These are phyloP conservation scores for Pharnaceum exiguum DNA, from an alignment of 148 eudicot genomes.

Conservation along the genomic window DNA sequence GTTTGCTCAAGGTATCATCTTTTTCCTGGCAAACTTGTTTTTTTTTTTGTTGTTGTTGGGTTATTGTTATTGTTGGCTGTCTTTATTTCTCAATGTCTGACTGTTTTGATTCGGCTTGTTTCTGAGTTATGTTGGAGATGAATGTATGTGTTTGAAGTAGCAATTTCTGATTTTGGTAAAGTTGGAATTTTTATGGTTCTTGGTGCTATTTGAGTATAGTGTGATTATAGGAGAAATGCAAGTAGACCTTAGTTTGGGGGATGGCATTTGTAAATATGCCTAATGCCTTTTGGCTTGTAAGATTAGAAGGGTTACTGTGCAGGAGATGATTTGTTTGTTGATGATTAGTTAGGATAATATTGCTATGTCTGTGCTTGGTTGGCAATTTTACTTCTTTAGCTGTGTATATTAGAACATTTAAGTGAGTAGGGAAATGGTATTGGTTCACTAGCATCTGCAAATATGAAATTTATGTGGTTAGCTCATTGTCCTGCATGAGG, in stretches of 20 bases:
- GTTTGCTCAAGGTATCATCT: constrained; percentile 56
- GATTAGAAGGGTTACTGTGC: constrained; percentile 83
- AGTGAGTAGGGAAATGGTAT: too few relatives aligned
- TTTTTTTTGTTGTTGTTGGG: neutral
- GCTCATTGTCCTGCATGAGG: too few relatives aligned
- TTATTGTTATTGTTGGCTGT: neutral
- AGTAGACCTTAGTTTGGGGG: neutral
- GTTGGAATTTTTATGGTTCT: neutral
- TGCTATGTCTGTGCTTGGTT: too few relatives aligned
- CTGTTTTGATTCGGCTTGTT: neutral
- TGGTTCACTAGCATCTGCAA: too few relatives aligned
- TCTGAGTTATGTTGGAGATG: neutral
- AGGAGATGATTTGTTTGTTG: too few relatives aligned
- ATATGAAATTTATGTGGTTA: too few relatives aligned
- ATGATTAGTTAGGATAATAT: too few relatives aligned
- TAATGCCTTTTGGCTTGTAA: constrained; percentile 4
- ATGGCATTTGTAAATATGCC: neutral
- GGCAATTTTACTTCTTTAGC: too few relatives aligned
- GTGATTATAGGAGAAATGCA: constrained; percentile 3
- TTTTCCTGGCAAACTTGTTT: neutral
- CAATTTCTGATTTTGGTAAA: neutral
- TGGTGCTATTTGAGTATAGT: neutral
- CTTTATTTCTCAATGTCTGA: neutral
- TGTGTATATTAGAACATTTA: too few relatives aligned
- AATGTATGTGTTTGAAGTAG: neutral